Evolutionary conservation across 202 grass and related monocot species (phyloP), one percentile per base, ranked within the genome.

Genomic region (Carex arenaria): DNA sequence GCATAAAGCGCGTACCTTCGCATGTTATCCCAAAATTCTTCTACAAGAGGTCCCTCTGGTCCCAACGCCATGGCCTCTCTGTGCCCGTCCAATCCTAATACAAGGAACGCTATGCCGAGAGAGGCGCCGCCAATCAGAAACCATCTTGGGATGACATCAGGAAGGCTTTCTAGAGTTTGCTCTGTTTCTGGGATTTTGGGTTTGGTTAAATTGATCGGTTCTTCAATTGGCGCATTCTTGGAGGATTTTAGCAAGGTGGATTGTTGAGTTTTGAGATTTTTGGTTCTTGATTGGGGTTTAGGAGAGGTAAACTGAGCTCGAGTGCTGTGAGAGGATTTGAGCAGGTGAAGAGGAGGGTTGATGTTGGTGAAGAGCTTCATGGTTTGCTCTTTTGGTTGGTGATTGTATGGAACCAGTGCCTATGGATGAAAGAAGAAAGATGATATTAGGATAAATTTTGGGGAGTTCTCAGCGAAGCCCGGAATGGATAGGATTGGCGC

Each of bases 1-100:
- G 10, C 74, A 70, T 94, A 98, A 74, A 98, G 86, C 55, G 70
- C 87, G 79, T 94, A 98, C 87, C 95, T 87, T 65, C 95, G 86
- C 87, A 93, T 91, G 80, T 98, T 98, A 79, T 95, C 95, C 92
- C 95, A 98, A 85, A 98, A 98, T 89, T 98, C 95, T 89, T 94
- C 94, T 79, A 89, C 69, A 87, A 97, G 76, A 1, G 92, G 94
- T 0, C 94, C 95, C 55, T 95, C 95, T 7, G 95, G 95, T 3
- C 90, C 92, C 70, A 94, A 84, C 3, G 95, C 95, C 84, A 72
- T 36, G 0, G 90, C 95, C 1, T 89, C 60, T 1, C 68, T 79
- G 0, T 86, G 89, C 5, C 64, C 82, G 10, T 76, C 78, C 9
- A 78, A 7, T 30, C 59, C 78, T 22, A 84, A 17, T 0, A 97